Evolutionary conservation across 2,329 filamentous ascomycete genomes (phyloP).

Genomic region (Davidsoniella neocaledoniae): DNA sequence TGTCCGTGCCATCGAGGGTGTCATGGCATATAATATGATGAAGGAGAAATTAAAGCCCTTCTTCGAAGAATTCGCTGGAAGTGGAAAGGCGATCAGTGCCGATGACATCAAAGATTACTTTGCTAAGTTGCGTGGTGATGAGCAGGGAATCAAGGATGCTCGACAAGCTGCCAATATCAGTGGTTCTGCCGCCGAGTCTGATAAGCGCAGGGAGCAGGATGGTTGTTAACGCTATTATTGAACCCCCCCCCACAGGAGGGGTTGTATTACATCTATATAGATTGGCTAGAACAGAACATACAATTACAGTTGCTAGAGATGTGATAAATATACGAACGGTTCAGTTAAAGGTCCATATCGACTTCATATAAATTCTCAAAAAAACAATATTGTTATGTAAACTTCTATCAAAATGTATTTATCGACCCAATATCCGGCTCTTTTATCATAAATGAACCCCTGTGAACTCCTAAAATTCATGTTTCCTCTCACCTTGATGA

Average conservation of each 20-base stretch:
- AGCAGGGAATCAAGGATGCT: conserved; percentile 50
- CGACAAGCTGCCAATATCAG: conserved; percentile 31
- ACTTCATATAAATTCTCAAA: no score
- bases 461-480: no score
- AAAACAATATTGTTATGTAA: no score
- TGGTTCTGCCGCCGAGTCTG: conserved; percentile 15
- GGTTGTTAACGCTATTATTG: conserved; percentile 26
- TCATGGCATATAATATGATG: conserved; percentile 95
- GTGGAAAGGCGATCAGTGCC: conserved; percentile 69
- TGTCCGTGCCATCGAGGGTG: conserved; percentile 83
- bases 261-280: background rate
- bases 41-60: conserved; percentile 94
- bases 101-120: conserved; percentile 97
- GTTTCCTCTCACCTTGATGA: no score
- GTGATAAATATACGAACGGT: no score
- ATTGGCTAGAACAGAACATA: no score
- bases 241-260: no score
- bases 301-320: no score
- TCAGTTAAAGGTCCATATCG: no score
- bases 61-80: conserved; percentile 84
- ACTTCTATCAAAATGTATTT: no score
- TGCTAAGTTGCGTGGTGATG: conserved; percentile 81
- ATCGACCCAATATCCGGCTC: no score
- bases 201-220: conserved; percentile 29
- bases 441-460: no score